Evolutionary conservation across 2,329 filamentous ascomycete species (phyloP), one percentile per base, ranked within the genome.

Genomic region (Ilyonectria sp.): DNA sequence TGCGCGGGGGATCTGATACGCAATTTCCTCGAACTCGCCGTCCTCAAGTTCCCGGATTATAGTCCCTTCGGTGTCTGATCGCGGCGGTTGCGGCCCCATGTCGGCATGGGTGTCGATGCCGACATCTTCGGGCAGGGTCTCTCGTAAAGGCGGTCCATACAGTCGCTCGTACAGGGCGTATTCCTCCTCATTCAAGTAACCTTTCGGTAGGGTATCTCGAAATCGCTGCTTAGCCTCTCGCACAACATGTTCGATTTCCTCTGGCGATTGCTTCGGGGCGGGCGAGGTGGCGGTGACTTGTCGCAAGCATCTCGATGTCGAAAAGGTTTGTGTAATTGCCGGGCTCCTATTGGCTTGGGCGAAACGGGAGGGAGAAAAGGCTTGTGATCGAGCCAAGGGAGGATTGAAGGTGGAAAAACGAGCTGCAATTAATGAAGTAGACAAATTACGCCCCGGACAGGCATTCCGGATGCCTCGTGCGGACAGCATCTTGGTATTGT

Each of bases 151-250:
- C 37, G 91, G 85, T 1, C 95, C 95, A 78, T 96, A 98, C 17
- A 97, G 82, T 70, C 94, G 87, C 76, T 92, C 90, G 79, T 97
- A 97, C 1, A 97, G 82, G 54, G 83, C 84, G 75, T 92, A 91
- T 79, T 97, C 94, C 60, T 92, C 88, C 1, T 86, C 85, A 37
- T 85, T 90, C 58, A 98, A 80, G 73, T 93, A 89, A 37, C 87
- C 90, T 35, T 90, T 88, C 0, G 95, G 95, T 26, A 98, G 81
- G 0, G 87, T 91, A 75, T 96, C 91, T 68, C 94, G 92, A 79
- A 94, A 97, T 9, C 89, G 86, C 70, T 93, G 91, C 74, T 92
- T 90, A 40, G 93, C 92, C 72, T 90, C 86, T 63, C 92, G 89
- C 35, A 94, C 94, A 8, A 91, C 82, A 11, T 84, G 83, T 77